Evolutionary conservation across 441 rosid species (phyloP).

Genomic region (Brassica balearica): DNA sequence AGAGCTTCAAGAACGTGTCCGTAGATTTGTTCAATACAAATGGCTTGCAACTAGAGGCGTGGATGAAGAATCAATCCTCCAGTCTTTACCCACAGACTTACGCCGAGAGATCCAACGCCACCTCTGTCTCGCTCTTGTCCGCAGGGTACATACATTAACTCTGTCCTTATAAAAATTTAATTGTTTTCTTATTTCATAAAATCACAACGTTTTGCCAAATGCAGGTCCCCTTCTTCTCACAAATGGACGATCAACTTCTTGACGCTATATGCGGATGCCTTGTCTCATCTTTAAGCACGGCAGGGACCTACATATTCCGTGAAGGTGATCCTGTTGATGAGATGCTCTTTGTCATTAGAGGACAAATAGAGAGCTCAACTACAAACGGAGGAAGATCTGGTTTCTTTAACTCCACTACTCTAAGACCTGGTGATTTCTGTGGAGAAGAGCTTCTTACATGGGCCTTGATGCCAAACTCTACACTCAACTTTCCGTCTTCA

Average conservation of each 20-base stretch:
- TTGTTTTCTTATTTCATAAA: background rate
- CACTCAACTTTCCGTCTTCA: conserved; percentile 73
- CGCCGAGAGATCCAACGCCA: conserved; percentile 71
- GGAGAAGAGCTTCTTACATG: conserved; percentile 91
- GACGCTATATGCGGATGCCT: conserved; percentile 91
- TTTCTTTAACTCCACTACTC: conserved; percentile 76
- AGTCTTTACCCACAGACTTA: conserved; percentile 62
- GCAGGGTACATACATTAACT: conserved; percentile 51
- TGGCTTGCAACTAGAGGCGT: conserved; percentile 79
- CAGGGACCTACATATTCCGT: conserved; percentile 70
- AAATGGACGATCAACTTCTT: conserved; percentile 87
- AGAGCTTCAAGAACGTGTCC: conserved; percentile 64
- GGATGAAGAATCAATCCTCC: conserved; percentile 66
- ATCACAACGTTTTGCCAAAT: conserved; percentile 10
- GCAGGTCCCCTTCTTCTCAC: conserved; percentile 83
- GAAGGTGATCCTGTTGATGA: conserved; percentile 92
- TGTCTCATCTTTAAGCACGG: conserved; percentile 68
- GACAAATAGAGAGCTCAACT: conserved; percentile 75
- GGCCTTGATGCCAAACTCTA: conserved; percentile 67
- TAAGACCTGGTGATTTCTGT: conserved; percentile 86
- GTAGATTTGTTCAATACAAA: conserved; percentile 66
- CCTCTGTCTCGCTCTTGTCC: conserved; percentile 70
- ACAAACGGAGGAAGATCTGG: conserved; percentile 92
- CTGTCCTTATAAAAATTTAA: background rate
- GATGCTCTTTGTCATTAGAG: conserved; percentile 89